Base-by-base conservation (phyloP, 305 asterid genomes). In the Fraxinus sp. region DNA sequence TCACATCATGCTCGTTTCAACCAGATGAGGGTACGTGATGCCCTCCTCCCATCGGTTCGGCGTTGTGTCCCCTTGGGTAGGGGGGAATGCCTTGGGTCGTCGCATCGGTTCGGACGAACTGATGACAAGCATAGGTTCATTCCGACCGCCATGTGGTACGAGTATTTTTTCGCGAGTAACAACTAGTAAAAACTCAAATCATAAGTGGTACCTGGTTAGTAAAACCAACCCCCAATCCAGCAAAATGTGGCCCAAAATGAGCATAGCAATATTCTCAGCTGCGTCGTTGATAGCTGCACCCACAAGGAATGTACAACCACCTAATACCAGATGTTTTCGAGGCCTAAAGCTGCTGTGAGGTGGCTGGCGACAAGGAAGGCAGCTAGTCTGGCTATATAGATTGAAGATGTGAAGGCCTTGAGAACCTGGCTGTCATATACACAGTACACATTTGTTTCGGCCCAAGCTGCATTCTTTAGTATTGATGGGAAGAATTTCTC, bases 171-270 rank as follows among this genome's bases (percentile, higher is more conserved):
- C 28, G 28, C 28, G 28, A 26, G 28, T 26, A 26, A 26, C 28
- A 26, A 1, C 28, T n/a, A n/a, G n/a, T n/a, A 39, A 39, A 39
- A 7, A 2, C 8, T 2, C 11, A 39, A 39, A 39, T 39, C 46
- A 7, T 39, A 9, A 35, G 13, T 7, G 8, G 10, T 80, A 81
- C 87, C 83, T 78, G 83, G 24, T 85, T 85, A 3, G 83, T 78
- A 26, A 85, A 81, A 33, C 87, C 78, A 20, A 81, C 80, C 5
- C 85, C 85, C 43, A 64, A 43, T 7, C 87, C 87, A 79, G 77
- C 33, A 82, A 46, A 74, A 85, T 78, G 2, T 76, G 75, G 3
- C 87, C 81, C 11, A 82, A 8, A 3, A 80, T 80, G 71, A 84
- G 87, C 87, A 84, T 77, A 16, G 52, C 18, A 10, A 80, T 16